A percentile compares a stretch with the other conserved stretches of the same genome.
These are phyloP conservation scores for Coniferiporia sulphurascens DNA, from an alignment of 1,284 basidiomycete species.

Conservation along the genomic window DNA sequence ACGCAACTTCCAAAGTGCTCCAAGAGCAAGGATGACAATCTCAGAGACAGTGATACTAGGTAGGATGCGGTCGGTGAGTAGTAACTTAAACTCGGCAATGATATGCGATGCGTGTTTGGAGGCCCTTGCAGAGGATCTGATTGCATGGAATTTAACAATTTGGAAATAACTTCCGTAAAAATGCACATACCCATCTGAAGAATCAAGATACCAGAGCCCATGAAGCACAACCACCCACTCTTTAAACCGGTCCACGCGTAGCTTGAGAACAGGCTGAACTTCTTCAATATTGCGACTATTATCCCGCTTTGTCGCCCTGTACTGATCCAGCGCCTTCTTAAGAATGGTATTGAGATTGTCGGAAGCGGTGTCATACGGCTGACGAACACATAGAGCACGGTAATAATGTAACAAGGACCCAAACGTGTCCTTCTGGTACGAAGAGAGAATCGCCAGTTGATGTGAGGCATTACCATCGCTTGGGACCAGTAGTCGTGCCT, in stretches of 20 bases:
- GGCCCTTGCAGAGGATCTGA: constrained; percentile 41
- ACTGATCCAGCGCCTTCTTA: constrained; percentile 58
- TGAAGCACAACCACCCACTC: constrained; percentile 69
- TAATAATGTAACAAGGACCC: constrained; percentile 84
- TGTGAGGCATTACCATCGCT: constrained; percentile 87
- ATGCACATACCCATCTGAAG: constrained; percentile 48
- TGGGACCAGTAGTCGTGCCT: constrained; percentile 78
- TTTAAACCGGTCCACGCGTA: constrained; percentile 59
- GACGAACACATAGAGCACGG: constrained; percentile 81
- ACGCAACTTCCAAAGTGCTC: constrained; percentile 78
- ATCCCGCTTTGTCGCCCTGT: constrained; percentile 40
- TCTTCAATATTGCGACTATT: constrained; percentile 33
- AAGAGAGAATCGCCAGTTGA: constrained; percentile 90
- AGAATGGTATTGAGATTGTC: constrained; percentile 80
- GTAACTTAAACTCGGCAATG: constrained; percentile 46
- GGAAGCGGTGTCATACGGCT: constrained; percentile 83
- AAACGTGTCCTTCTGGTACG: constrained; percentile 82
- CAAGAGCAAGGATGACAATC: constrained; percentile 69
- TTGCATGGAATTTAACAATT: constrained; percentile 11
- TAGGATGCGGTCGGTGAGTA: constrained; percentile 67
- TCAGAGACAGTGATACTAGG: constrained; percentile 74
- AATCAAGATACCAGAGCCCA: constrained; percentile 60
- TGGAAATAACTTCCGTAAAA: constrained; percentile 7
- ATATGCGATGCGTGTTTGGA: constrained; percentile 45
- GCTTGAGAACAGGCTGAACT: constrained; percentile 27